These are phyloP conservation scores for Teratosphaeria destructans DNA, from an alignment of 2,329 filamentous ascomycete genomes.

Conservation along the genomic window DNA sequence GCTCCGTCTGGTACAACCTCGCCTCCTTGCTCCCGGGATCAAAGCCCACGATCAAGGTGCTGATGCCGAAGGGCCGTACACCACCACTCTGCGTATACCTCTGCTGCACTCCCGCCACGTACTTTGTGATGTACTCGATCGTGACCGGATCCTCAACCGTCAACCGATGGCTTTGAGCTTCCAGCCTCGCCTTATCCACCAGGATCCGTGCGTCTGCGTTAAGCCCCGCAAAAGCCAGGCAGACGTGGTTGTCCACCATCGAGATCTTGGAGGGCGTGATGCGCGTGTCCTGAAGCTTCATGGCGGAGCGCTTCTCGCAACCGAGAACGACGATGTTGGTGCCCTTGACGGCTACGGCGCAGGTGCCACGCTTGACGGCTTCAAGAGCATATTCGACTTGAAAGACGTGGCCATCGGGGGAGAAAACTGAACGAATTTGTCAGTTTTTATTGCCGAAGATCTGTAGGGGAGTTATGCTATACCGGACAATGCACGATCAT, in stretches of 20 bases:
- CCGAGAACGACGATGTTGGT: conserved; percentile 84
- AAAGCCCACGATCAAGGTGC: conserved; percentile 96
- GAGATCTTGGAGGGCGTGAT: conserved; percentile 99
- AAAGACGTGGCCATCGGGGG: conserved; percentile 98
- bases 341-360: conserved; percentile 95
- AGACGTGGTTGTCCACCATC: conserved; percentile 89
- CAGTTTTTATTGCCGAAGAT: conserved; percentile 6
- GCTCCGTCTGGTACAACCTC: conserved; percentile 93
- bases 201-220: conserved; percentile 97
- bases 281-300: conserved; percentile 98
- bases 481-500: conserved; percentile 99
- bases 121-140: conserved; percentile 99
- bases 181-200: conserved; percentile 93
- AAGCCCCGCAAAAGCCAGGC: conserved; percentile 90
- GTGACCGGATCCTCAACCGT: conserved; percentile 95
- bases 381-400: conserved; percentile 99
- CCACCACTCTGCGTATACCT: conserved; percentile 98
- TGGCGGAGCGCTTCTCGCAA: conserved; percentile 96
- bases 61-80: conserved; percentile 97
- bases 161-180: conserved; percentile 92
- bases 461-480: conserved; percentile 31
- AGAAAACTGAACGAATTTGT: conserved; percentile 60
- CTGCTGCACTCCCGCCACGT: conserved; percentile 95
- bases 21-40: conserved; percentile 85
- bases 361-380: conserved; percentile 98